phyloP scores from a whole-genome alignment of 495 filamentous ascomycete genomes.

The Sabuloglossum arenarium region DNA sequence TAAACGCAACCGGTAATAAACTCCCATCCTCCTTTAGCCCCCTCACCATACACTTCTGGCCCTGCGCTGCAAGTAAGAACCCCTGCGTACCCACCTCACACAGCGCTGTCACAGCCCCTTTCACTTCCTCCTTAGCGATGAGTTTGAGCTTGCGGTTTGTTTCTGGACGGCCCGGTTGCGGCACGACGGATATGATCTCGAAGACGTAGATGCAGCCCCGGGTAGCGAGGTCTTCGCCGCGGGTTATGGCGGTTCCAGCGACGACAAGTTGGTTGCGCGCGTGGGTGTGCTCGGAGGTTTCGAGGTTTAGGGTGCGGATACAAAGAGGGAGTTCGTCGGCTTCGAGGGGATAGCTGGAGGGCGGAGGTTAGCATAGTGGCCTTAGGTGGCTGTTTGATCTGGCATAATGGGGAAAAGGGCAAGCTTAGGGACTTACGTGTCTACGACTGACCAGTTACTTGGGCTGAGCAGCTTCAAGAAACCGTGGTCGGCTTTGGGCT shows the following conservation, averaged over 20 bases:
- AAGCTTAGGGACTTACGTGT: slow-evolving; percentile 29
- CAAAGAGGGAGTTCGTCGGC: slow-evolving; percentile 57
- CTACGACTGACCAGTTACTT: slow-evolving; percentile 53
- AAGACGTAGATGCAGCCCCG: slow-evolving; percentile 80
- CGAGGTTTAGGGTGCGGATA: slow-evolving; percentile 64
- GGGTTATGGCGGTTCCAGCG: slow-evolving; percentile 64
- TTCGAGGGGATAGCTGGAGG: slow-evolving; percentile 30
- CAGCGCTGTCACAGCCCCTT: slow-evolving; percentile 80
- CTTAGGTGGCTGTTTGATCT: neutral
- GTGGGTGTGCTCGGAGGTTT: slow-evolving; percentile 75
- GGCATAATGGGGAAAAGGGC: neutral
- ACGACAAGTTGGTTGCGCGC: slow-evolving; percentile 61
- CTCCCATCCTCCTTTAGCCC: slow-evolving; percentile 88
- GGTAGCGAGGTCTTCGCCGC: slow-evolving; percentile 73
- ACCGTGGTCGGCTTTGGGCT: slow-evolving; percentile 45
- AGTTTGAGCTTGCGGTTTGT: slow-evolving; percentile 70
- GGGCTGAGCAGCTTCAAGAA: slow-evolving; percentile 54
- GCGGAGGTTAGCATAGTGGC: neutral
- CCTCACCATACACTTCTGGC: slow-evolving; percentile 91
- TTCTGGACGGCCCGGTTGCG: slow-evolving; percentile 67
- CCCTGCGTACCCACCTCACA: slow-evolving; percentile 82
- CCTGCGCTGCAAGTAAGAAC: slow-evolving; percentile 76
- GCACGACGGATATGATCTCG: slow-evolving; percentile 76
- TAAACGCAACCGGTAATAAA: slow-evolving; percentile 83
- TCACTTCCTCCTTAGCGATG: slow-evolving; percentile 71